Base-by-base conservation (phyloP, 495 filamentous ascomycete genomes). In the Parmelia sp. region DNA sequence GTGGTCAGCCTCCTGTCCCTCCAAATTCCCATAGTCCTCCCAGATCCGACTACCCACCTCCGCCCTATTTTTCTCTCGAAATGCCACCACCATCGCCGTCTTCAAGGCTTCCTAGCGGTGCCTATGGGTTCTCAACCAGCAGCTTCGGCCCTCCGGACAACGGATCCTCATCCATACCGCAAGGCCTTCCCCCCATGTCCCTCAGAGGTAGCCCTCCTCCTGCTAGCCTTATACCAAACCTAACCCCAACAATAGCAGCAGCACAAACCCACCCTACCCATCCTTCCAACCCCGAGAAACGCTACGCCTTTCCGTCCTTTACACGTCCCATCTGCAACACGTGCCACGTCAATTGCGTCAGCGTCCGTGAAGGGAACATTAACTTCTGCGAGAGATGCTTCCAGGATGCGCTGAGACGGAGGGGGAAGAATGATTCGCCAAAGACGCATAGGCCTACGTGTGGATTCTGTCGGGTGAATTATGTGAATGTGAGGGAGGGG, bases 11-110 rank as follows among this genome's bases (percentile, higher is more conserved):
- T 60, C 25, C 17, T 60, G 25, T 60, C 33, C 58, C n/a, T 42
- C 29, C 58, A 15, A 19, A 27, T 33, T 42, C 58, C 12, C 35
- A 27, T n/a, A 23, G 27, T 11, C 19, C 35, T 23, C 25, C 58
- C 8, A 42, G 45, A 17, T 31, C 40, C 7, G 58, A 35, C 40
- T 14, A 42, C 10, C 33, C 58, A 23, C 23, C 37, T 33, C 33
- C 58, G 19, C 58, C 58, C 21, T n/a, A 12, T 10, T 44, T 47
- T 11, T 40, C 39, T 14, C 12, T 23, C 27, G 33, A 29, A 33
- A 39, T 60, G 29, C 58, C 58, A 12, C 40, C 40, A 60, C 58
- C 58, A 8, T 60, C 58, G 9, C 58, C 58, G 35, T 27, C 39
- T 45, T 35, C 27, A 33, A 29, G 2, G 21, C 40, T 40, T 19